Evolutionary conservation across 805 yeast genomes (phyloP), one percentile per base, ranked within the genome.

Genomic region (Yamadazyma philogaea): DNA sequence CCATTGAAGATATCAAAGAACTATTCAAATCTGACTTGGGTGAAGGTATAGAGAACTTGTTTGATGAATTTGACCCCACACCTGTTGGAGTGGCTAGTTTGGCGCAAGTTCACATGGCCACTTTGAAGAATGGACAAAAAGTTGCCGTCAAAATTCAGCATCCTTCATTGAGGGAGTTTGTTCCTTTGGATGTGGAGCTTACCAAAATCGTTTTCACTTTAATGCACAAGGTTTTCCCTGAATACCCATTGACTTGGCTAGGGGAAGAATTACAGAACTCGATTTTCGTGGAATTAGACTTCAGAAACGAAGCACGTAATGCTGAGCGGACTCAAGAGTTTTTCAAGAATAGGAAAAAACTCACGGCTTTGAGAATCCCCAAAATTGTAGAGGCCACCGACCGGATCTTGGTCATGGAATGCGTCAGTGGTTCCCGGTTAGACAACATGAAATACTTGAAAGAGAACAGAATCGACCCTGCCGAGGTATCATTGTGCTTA

Each of bases 81-180:
- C 99, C 99, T 0, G 81, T 93, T 32, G 99, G 99, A 1, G 95
- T 87, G 4, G 99, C 99, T 0, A 87, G 96, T 0, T 70, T 93
- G 50, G 99, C 99, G 0, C 99, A 93, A 57, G 99, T 93, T 4
- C 98, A 93, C 64, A 66, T 71, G 18, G 99, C 95, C 0, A 74
- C 61, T 1, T 58, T 90, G 41, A 74, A 67, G 43, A 74, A 72
- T 1, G 87, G 85, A 1, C 75, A 81, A 46, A 78, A 73, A 54
- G 98, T 91, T 2, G 99, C 99, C 0, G 96, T 93, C 17, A 93
- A 93, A 57, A 77, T 91, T 32, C 99, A 93, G 61, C 98, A 90
- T 60, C 99, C 99, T 0, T 76, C 87, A 2, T 68, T 93, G 41
- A 76, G 79, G 36, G 86, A 84, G 53, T 93, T 86, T 65, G 95